phyloP scores from a whole-genome alignment of 306 rosid genomes.

The Vachellia collinsii region DNA sequence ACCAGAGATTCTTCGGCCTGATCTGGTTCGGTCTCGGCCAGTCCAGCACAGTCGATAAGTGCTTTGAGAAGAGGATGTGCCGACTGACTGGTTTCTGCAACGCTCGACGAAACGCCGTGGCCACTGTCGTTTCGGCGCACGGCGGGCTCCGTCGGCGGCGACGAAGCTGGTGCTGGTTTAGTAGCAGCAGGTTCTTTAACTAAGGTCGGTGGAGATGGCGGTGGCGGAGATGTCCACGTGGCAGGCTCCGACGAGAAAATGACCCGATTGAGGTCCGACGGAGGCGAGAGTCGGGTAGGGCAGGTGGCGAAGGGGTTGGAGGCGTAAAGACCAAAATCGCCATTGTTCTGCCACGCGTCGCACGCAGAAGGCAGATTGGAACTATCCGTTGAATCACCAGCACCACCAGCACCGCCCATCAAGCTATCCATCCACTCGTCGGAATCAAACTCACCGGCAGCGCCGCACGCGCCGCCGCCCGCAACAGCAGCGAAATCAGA shows the following conservation, averaged over 20 bases:
- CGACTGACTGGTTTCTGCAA: slow-evolving; percentile 46
- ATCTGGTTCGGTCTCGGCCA: slow-evolving; percentile 59
- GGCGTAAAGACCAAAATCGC: slow-evolving; percentile 60
- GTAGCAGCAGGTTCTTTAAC: slow-evolving; percentile 36
- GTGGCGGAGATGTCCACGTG: slow-evolving; percentile 50
- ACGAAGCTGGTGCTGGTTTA: slow-evolving; percentile 25
- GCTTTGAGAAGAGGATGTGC: slow-evolving; percentile 74
- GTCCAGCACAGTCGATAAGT: slow-evolving; percentile 64
- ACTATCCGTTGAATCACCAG: slow-evolving; percentile 71
- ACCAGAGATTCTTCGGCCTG: slow-evolving; percentile 61
- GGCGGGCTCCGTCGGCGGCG: slow-evolving; percentile 5
- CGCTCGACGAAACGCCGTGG: slow-evolving; percentile 44
- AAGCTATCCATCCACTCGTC: slow-evolving; percentile 97
- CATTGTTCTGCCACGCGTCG: slow-evolving; percentile 63
- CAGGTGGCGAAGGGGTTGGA: slow-evolving; percentile 55
- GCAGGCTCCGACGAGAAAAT: slow-evolving; percentile 55
- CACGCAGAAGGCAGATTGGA: slow-evolving; percentile 64
- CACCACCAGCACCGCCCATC: slow-evolving; percentile 54
- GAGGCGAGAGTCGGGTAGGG: slow-evolving; percentile 68
- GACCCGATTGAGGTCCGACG: slow-evolving; percentile 74
- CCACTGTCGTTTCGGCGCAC: slow-evolving; percentile 16
- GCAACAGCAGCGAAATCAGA: slow-evolving; percentile 57
- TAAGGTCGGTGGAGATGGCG: slow-evolving; percentile 36
- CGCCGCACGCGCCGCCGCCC: slow-evolving; percentile 39
- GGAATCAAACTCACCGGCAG: slow-evolving; percentile 75